Percentiles rank a stretch among this genome's conserved stretches.
phyloP scores from a whole-genome alignment of 805 yeast species.

The Yamadazyma tumulicola region DNA sequence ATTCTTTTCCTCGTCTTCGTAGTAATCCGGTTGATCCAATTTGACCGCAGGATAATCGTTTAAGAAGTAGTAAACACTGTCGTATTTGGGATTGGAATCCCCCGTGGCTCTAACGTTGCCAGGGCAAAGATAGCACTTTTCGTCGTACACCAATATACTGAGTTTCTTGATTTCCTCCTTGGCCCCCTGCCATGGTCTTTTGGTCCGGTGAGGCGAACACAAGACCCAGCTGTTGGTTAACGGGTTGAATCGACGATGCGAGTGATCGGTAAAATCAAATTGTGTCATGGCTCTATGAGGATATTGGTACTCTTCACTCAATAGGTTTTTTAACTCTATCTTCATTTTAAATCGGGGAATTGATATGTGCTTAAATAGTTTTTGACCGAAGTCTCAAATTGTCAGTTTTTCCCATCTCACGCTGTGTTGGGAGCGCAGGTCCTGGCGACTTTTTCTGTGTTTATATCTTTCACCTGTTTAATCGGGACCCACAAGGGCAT shows the following conservation, averaged over 20 bases:
- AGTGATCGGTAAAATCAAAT: constrained; percentile 52
- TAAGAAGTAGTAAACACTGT: constrained; percentile 54
- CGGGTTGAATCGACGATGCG: constrained; percentile 71
- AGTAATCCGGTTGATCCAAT: constrained; percentile 49
- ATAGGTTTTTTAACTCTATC: constrained; percentile 12
- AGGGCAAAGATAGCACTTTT: constrained; percentile 69
- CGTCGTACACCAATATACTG: constrained; percentile 53
- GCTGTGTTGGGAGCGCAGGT: too few relatives aligned
- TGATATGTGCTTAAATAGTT: constrained; percentile 8
- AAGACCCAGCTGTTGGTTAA: constrained; percentile 65
- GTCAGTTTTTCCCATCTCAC: too few relatives aligned
- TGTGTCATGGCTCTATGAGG: constrained; percentile 16
- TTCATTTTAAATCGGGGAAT: constrained; percentile 11
- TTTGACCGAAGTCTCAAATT: too few relatives aligned
- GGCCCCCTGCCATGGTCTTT: constrained; percentile 81
- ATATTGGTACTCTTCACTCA: constrained; percentile 8
- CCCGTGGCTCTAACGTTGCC: constrained; percentile 66
- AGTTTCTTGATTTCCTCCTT: constrained; percentile 47
- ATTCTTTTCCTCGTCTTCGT: constrained; percentile 12
- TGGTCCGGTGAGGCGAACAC: constrained; percentile 74
- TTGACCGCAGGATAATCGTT: constrained; percentile 74
- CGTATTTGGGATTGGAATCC: constrained; percentile 53
- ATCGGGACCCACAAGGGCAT: too few relatives aligned
- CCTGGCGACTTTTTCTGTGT: too few relatives aligned
- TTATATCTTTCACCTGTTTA: too few relatives aligned